Evolutionary conservation across 768 basidiomycete genomes (phyloP).

Genomic region (Rhodotorula diobovata): DNA sequence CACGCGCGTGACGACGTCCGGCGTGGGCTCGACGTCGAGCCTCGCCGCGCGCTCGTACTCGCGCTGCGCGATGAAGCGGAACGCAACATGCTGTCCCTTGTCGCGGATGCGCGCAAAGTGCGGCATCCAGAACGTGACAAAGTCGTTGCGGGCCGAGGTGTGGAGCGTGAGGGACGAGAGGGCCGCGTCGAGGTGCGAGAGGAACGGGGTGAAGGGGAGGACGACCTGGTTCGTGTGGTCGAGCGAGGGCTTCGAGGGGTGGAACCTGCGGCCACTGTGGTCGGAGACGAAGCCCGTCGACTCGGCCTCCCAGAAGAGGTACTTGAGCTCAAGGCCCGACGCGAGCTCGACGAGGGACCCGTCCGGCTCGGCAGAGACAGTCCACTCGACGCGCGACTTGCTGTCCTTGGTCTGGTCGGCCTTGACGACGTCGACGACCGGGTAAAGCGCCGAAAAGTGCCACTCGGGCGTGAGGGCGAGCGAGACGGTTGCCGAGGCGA

Average conservation of each 20-base stretch:
- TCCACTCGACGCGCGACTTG: slow-evolving; percentile 43
- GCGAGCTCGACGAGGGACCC: slow-evolving; percentile 46
- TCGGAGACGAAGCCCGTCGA: neutral
- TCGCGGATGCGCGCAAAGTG: slow-evolving; percentile 46
- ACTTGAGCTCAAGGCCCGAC: slow-evolving; percentile 46
- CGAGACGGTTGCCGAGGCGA: slow-evolving; percentile 42
- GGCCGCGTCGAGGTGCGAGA: slow-evolving; percentile 49
- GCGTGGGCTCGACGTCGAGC: slow-evolving; percentile 49
- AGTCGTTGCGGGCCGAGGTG: slow-evolving; percentile 52
- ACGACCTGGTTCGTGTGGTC: slow-evolving; percentile 44
- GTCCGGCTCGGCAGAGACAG: slow-evolving; percentile 44
- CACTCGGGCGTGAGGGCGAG: slow-evolving; percentile 39
- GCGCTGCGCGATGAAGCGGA: slow-evolving; percentile 54
- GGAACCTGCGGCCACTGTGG: neutral
- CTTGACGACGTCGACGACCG: neutral
- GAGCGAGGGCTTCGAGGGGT: slow-evolving; percentile 17
- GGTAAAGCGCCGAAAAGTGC: slow-evolving; percentile 19
- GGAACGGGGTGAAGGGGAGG: slow-evolving; percentile 44
- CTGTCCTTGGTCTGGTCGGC: neutral
- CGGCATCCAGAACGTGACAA: slow-evolving; percentile 57
- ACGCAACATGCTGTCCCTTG: slow-evolving; percentile 49
- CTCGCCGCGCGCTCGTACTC: slow-evolving; percentile 51
- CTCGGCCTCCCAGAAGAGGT: slow-evolving; percentile 50
- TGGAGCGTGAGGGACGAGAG: slow-evolving; percentile 49
- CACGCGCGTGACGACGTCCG: slow-evolving; percentile 48